phyloP scores from a whole-genome alignment of 176 grass and related monocot species.

The Paspalum vaginatum region DNA sequence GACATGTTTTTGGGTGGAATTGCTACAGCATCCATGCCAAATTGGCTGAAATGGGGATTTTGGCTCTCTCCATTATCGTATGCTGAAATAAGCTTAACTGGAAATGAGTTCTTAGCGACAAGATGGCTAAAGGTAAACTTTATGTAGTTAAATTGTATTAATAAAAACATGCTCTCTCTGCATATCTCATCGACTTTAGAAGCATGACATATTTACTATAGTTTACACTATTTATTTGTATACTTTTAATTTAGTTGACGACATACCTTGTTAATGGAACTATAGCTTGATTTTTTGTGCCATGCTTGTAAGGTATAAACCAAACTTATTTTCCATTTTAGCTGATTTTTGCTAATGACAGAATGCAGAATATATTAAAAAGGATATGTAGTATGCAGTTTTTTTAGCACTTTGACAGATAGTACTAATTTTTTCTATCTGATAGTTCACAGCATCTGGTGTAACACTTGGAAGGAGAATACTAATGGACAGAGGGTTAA shows the following conservation, averaged over 20 bases:
- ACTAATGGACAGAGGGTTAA: slow-evolving; percentile 60
- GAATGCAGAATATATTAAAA: background rate
- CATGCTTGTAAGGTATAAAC: background rate
- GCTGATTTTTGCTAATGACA: background rate
- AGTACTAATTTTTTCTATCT: background rate
- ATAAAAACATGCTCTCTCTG: too few species aligned
- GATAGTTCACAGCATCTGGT: slow-evolving; percentile 46
- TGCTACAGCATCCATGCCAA: slow-evolving; percentile 63
- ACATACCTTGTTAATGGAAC: background rate
- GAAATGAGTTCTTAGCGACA: slow-evolving; percentile 82
- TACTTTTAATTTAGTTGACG: background rate
- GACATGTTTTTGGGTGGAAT: slow-evolving; percentile 19
- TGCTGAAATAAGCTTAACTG: slow-evolving; percentile 71
- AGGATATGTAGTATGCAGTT: background rate
- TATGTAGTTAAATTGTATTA: too few species aligned
- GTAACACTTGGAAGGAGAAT: slow-evolving; percentile 55
- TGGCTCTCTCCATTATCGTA: slow-evolving; percentile 86
- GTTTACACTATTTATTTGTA: background rate
- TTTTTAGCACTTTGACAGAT: background rate
- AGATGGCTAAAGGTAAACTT: slow-evolving; percentile 83
- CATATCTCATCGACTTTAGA: background rate
- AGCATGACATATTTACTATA: background rate
- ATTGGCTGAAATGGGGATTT: slow-evolving; percentile 92
- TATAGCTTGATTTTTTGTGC: background rate
- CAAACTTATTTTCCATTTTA: background rate